Evolutionary conservation across 805 yeast genomes (phyloP), one percentile per base, ranked within the genome.

Genomic region (Kregervanrija delftensis): DNA sequence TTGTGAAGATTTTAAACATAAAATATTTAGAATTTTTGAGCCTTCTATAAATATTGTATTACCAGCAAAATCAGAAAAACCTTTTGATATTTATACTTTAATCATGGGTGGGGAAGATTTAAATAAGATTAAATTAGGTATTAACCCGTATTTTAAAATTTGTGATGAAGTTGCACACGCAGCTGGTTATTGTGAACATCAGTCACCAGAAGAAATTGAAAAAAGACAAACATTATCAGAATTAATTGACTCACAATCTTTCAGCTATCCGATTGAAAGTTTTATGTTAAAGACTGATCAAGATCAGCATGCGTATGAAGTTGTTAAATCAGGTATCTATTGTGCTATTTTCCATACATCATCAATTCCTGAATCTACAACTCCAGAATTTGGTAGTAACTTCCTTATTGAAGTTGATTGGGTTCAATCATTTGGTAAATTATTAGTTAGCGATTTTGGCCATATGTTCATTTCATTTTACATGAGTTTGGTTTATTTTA

Each of bases 381-480:
- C 40, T 11, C 28, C 34, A 5, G 48, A 42, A 12, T 42, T 37
- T 11, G 33, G 11, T 11, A 38, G 32, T 2, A 41, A 44, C n/a
- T 14, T 58, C 8, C 16, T 36, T 1, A 54, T 58, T 13, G 41
- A 40, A 14, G 54, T 61, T 28, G 61, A 57, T 39, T 64, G 68
- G 68, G 50, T 45, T n/a, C 68, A 63, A 46, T 49, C 61, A 6
- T 61, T 49, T 46, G 68, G 68, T 31, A 41, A 48, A 33, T 49
- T 64, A 33, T 37, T 58, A n/a, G 56, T 55, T 4, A 52, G 55
- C 9, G 67, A 64, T 39, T 64, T 58, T 39, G 50, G 51, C 28
- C 51, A 52, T 37, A 37, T 64, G 39, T 57, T 55, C 36, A 38
- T 56, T 16, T 50, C 55, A 16, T 46, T 59, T 16, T 33, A 44